A percentile compares a stretch with the other conserved stretches of the same genome.
Evolutionary conservation across 2,329 filamentous ascomycete species (phyloP).

Genomic region (Stenocarpella maydis): DNA sequence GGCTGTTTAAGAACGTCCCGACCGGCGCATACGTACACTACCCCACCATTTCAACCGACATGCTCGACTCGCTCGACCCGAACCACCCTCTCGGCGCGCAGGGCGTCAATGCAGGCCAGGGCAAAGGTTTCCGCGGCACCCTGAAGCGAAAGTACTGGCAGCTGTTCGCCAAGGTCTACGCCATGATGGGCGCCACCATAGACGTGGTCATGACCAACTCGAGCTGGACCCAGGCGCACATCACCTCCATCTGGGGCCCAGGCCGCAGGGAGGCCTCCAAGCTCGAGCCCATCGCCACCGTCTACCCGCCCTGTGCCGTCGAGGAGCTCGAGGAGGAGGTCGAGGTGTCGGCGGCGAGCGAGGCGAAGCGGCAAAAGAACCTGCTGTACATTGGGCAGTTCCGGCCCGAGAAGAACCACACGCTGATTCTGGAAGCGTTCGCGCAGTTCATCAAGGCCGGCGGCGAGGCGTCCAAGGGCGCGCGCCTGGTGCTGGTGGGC

Average conservation of each 20-base stretch:
- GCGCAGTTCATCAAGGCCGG: slow-evolving; percentile 73
- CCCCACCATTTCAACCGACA: slow-evolving; percentile 97
- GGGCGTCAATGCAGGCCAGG: slow-evolving; percentile 86
- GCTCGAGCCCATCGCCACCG: slow-evolving; percentile 70
- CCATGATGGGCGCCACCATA: slow-evolving; percentile 80
- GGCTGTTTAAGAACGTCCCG: slow-evolving; percentile 80
- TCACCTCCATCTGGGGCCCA: slow-evolving; percentile 80
- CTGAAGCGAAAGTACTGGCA: slow-evolving; percentile 87
- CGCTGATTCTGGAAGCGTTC: slow-evolving; percentile 85
- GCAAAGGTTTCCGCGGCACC: slow-evolving; percentile 73
- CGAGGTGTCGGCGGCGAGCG: slow-evolving; percentile 73
- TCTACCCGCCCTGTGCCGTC: slow-evolving; percentile 94
- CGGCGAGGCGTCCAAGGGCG: slow-evolving; percentile 57
- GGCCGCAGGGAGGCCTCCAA: slow-evolving; percentile 55
- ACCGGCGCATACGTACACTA: slow-evolving; percentile 97
- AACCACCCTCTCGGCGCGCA: slow-evolving; percentile 63
- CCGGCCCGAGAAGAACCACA: slow-evolving; percentile 95
- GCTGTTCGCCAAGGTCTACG: slow-evolving; percentile 83
- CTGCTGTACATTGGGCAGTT: slow-evolving; percentile 97
- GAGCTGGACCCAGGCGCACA: slow-evolving; percentile 88
- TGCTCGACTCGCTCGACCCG: slow-evolving; percentile 84
- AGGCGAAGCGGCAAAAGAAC: slow-evolving; percentile 72
- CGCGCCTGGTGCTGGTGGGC: slow-evolving; percentile 84
- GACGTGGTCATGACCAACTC: slow-evolving; percentile 99
- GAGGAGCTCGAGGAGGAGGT: slow-evolving; percentile 81